Evolutionary conservation across 768 basidiomycete species (phyloP).

Genomic region (Pulveroboletus sp.): DNA sequence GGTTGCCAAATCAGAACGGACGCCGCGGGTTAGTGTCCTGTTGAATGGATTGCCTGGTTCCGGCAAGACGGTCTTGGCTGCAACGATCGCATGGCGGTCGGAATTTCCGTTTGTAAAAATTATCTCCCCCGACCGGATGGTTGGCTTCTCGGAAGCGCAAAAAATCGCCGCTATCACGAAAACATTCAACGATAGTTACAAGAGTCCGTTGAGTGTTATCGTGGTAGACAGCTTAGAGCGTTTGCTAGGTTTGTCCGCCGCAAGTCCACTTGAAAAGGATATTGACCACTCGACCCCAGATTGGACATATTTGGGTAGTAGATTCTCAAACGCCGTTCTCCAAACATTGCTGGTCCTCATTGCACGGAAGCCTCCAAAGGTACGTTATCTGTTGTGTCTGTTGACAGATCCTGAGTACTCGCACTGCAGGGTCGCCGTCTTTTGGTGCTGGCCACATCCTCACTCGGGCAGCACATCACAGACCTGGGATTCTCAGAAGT

Average conservation of each 20-base stretch:
- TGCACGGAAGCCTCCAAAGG: slow-evolving; percentile 89
- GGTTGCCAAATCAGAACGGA: slow-evolving; percentile 84
- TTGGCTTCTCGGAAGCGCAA: slow-evolving; percentile 89
- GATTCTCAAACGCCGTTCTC: slow-evolving; percentile 92
- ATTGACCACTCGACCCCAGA: slow-evolving; percentile 46
- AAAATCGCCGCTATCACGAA: slow-evolving; percentile 92
- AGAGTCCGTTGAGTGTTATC: slow-evolving; percentile 94
- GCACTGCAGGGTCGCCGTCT: slow-evolving; percentile 79
- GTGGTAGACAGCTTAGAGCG: slow-evolving; percentile 95
- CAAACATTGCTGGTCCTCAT: slow-evolving; percentile 89
- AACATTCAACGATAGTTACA: slow-evolving; percentile 93
- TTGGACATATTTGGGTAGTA: slow-evolving; percentile 95
- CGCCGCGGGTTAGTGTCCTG: slow-evolving; percentile 87
- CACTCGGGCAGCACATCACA: slow-evolving; percentile 77
- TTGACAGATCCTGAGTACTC: slow-evolving; percentile 8
- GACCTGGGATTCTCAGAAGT: slow-evolving; percentile 88
- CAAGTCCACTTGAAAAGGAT: background rate
- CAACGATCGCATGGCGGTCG: slow-evolving; percentile 91
- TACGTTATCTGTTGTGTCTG: background rate
- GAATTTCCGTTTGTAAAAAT: slow-evolving; percentile 98
- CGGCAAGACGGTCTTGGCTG: slow-evolving; percentile 94
- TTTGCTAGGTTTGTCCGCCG: slow-evolving; percentile 64
- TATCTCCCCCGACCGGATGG: slow-evolving; percentile 94
- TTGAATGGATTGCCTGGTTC: slow-evolving; percentile 88
- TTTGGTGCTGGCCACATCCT: slow-evolving; percentile 89